These are phyloP conservation scores for Diaporthe velutina DNA, from an alignment of 2,329 filamentous ascomycete species.

Conservation along the genomic window DNA sequence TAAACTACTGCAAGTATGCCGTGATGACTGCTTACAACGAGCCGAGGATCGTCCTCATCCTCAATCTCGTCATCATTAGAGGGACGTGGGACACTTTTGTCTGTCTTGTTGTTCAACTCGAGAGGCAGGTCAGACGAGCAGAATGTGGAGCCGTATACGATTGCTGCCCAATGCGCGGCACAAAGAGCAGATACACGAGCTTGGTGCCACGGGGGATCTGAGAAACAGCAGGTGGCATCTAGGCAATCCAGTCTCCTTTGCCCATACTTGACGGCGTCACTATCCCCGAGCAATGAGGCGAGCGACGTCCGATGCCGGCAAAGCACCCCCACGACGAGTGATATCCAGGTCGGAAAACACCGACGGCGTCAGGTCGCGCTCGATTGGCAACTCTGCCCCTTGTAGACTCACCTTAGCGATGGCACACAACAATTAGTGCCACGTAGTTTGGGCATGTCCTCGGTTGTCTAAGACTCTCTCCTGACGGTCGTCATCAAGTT, in stretches of 20 bases:
- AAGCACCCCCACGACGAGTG: background rate
- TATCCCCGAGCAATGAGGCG: constrained; percentile 2
- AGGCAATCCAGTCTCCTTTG: background rate
- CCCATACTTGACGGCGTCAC: background rate
- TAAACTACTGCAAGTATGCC: background rate
- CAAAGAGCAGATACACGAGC: background rate
- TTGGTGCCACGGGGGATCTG: background rate
- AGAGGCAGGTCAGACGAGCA: background rate
- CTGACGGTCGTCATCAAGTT: background rate
- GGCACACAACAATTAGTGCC: background rate
- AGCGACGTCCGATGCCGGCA: constrained; percentile 1
- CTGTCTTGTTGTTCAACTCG: background rate
- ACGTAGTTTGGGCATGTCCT: background rate
- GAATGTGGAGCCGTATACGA: background rate
- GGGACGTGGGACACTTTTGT: background rate
- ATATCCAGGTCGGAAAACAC: background rate
- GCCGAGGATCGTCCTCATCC: background rate
- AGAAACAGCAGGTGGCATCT: background rate
- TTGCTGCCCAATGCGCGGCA: background rate
- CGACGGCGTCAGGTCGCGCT: background rate
- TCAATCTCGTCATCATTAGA: background rate
- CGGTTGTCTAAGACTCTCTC: background rate
- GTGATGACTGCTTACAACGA: background rate
- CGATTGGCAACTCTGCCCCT: constrained; percentile 1
- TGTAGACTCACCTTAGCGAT: background rate